A percentile compares a stretch with the other conserved stretches of the same genome.
Conservation (phyloP, 2,329 filamentous ascomycete species). For the Sclerotinia trifoliorum region DNA sequence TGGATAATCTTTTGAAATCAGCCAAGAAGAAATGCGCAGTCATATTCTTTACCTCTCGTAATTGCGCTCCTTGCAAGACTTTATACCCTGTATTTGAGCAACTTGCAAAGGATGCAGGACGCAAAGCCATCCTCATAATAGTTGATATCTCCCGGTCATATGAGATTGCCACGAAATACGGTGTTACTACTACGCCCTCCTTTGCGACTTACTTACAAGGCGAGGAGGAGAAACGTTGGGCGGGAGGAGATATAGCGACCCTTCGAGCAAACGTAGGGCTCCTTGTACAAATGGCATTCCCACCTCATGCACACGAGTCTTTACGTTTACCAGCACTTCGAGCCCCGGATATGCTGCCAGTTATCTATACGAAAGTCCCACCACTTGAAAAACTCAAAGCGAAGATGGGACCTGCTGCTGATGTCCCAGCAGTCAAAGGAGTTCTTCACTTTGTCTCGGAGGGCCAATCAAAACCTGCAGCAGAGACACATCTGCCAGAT, state of each 20-base stretch:
- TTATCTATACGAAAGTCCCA: conserved; percentile 73
- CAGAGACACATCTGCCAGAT: conserved; percentile 69
- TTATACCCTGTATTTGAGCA: conserved; percentile 81
- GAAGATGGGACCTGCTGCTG: conserved; percentile 69
- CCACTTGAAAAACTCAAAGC: conserved; percentile 77
- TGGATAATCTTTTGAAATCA: conserved; percentile 58
- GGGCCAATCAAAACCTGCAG: conserved; percentile 56
- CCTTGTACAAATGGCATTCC: conserved; percentile 71
- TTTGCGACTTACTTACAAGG: conserved; percentile 83
- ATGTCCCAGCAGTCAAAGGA: conserved; percentile 58
- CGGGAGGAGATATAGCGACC: conserved; percentile 66
- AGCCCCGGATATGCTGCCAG: conserved; percentile 58
- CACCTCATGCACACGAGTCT: conserved; percentile 71
- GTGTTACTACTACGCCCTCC: conserved; percentile 76
- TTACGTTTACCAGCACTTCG: conserved; percentile 70
- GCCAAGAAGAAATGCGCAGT: conserved; percentile 70
- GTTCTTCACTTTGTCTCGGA: conserved; percentile 71
- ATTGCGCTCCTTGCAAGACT: conserved; percentile 79
- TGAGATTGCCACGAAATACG: conserved; percentile 63
- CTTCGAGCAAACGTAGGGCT: conserved; percentile 71
- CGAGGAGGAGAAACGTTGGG: conserved; percentile 75
- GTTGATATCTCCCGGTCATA: conserved; percentile 71
- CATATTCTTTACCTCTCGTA: conserved; percentile 89
- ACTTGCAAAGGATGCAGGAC: conserved; percentile 69
- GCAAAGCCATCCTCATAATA: conserved; percentile 73